Base-by-base conservation (phyloP, 2,329 filamentous ascomycete genomes). In the Emericellopsis atlantica region DNA sequence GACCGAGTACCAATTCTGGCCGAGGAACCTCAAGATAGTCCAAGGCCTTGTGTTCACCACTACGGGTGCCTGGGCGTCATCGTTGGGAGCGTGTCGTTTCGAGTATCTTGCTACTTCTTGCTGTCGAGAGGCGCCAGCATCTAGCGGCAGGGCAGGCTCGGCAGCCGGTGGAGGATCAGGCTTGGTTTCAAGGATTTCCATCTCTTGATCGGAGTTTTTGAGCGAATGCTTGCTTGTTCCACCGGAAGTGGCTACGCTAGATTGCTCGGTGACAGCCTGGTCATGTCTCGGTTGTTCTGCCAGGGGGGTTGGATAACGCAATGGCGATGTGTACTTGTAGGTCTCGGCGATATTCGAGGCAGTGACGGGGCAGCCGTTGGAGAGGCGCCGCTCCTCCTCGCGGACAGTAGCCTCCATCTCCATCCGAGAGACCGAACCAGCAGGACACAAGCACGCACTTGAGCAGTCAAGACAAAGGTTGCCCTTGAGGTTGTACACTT, bases 321-420 rank as follows among this genome's bases (percentile, higher is more conserved):
- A 34, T 18, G 29, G 24, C 38, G 38, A 12, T 7, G 16, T n/a
- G 11, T 29, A 10, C 18, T 40, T 40, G 29, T 40, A 40, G 29
- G 24, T 9, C 16, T 26, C 5, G 14, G 18, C 16, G 9, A 22
- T 7, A 16, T 21, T 23, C n/a, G n/a, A 9, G 8, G 10, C 22
- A 21, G 16, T 16, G 36, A 3, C 36, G 16, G 36, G 16, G 6
- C 8, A 16, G 14, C 22, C 36, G 3, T 24, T 21, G 36, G 21
- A n/a, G 14, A 37, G 36, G 14, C 36, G 15, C 2, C 45, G 41
- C 14, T 45, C 41, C 32, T 39, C 48, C 37, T 60, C 51, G 23
- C 59, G 56, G 18, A 51, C 23, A 0, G 52, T 38, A 24, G 62
- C 59, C 42, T 63, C 59, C 10, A 54, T 45, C 32, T 63, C 56